Base-by-base conservation (phyloP, 208 protist genomes). In the Leishmania arabica region DNA sequence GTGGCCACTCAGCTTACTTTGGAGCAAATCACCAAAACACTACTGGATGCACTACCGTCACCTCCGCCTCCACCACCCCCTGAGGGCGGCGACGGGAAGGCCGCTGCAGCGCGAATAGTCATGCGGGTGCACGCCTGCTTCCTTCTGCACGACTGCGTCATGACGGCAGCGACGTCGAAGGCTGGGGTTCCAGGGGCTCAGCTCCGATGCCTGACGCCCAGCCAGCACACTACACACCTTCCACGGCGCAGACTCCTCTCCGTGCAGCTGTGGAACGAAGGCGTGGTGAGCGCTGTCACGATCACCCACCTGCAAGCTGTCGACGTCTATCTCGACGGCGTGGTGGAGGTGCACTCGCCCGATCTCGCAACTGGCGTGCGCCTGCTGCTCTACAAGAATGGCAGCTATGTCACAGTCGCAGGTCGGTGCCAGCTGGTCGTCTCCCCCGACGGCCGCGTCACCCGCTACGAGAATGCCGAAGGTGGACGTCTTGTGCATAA, bases 21-120 rank as follows among this genome's bases (percentile, higher is more conserved):
- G 65, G 89, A 87, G 45, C 82, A 91, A 45, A 83, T 95, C 27
- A 90, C 94, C 24, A 85, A 90, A 53, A 64, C 77, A 19, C 77
- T 87, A 27, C 76, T 93, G 3, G 86, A 85, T 17, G 84, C 86
- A 49, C 81, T 97, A 53, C 86, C 92, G 17, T 68, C 76, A 17
- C 86, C 87, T 17, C 72, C 79, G 40, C 27, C 74, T 47, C 42
- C 77, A 19, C 60, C 69, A 2, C 70, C 40, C 82, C 79, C 13
- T 64, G 40, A 78, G 27, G 34, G 15, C 47, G 60, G 51, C 34
- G 53, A 51, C 27, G 27, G 27, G 49, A 42, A 45, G 8, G 2
- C 11, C 1, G 42, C 34, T 0, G 42, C 70, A 15, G 64, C 60
- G 37, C 84, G 77, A 5, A 72, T 73, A 47, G 64, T 75, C 8